Percentiles rank a stretch among this genome's conserved stretches.
Conservation (phyloP, 2,329 filamentous ascomycete species). For the Albifimbria verrucaria region DNA sequence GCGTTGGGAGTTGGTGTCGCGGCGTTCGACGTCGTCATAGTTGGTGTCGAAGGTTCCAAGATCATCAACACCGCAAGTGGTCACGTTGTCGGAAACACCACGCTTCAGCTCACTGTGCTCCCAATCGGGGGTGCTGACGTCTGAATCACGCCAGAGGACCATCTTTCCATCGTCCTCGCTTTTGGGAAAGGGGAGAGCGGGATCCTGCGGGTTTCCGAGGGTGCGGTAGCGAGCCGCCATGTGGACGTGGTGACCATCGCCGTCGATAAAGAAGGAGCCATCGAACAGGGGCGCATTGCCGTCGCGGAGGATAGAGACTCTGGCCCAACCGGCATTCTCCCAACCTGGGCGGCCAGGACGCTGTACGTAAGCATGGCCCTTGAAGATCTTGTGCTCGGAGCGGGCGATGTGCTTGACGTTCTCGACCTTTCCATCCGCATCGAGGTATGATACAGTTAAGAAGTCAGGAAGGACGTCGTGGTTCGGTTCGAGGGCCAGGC, state of each 20-base stretch:
- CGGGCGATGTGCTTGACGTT: slow-evolving; percentile 68
- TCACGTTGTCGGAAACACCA: slow-evolving; percentile 33
- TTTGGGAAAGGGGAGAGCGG: slow-evolving; percentile 51
- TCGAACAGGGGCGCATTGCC: slow-evolving; percentile 80
- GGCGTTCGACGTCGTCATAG: slow-evolving; percentile 49
- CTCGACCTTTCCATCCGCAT: slow-evolving; percentile 65
- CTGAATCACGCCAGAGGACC: slow-evolving; percentile 90
- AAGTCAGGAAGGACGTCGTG: slow-evolving; percentile 80
- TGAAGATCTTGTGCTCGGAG: slow-evolving; percentile 76
- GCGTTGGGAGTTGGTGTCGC: slow-evolving; percentile 51
- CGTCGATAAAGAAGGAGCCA: slow-evolving; percentile 77
- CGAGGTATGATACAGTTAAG: slow-evolving; percentile 70
- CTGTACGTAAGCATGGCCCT: slow-evolving; percentile 71
- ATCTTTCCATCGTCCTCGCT: slow-evolving; percentile 83
- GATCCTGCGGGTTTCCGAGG: slow-evolving; percentile 70
- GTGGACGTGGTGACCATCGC: slow-evolving; percentile 85
- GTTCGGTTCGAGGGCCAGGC: slow-evolving; percentile 82
- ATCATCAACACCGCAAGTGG: slow-evolving; percentile 69
- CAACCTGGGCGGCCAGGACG: slow-evolving; percentile 60
- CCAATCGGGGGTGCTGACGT: slow-evolving; percentile 51
- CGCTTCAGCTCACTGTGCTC: slow-evolving; percentile 64
- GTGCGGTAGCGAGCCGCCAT: slow-evolving; percentile 69
- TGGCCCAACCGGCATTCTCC: slow-evolving; percentile 82
- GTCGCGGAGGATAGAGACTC: slow-evolving; percentile 74
- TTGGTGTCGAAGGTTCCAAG: slow-evolving; percentile 71